A percentile compares a stretch with the other conserved stretches of the same genome.
Evolutionary conservation across 257 asterid species (phyloP).

Genomic region (Solanum rostratum): DNA sequence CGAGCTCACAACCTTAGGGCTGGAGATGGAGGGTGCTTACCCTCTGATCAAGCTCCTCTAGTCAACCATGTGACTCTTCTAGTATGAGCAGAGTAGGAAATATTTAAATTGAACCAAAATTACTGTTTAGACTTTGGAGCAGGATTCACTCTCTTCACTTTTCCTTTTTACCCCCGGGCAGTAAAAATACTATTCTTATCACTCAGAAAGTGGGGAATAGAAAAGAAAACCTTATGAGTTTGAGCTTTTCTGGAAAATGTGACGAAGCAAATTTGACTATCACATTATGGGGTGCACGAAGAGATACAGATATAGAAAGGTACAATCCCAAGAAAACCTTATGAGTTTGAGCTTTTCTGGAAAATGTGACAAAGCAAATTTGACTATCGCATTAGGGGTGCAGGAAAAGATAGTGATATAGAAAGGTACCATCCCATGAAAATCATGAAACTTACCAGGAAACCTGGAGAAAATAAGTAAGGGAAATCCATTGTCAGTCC

Average conservation of each 20-base stretch:
- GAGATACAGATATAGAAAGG: background rate
- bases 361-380: background rate
- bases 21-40: background rate
- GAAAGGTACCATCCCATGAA: background rate
- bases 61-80: background rate
- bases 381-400: background rate
- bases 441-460: slow-evolving; percentile 48
- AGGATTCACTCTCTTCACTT: background rate
- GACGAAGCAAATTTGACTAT: background rate
- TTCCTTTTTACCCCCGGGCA: background rate
- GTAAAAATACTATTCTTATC: background rate
- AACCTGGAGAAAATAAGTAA: slow-evolving; percentile 61
- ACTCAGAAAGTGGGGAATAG: background rate
- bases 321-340: background rate
- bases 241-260: background rate
- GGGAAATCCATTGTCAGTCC: slow-evolving; percentile 65
- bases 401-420: background rate
- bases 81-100: background rate
- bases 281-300: background rate
- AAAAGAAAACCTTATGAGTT: background rate
- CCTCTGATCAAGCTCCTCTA: background rate
- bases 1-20: background rate
- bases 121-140: background rate
- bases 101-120: background rate
- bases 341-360: background rate